phyloP scores from a whole-genome alignment of 139 green algal species.

The Chlamydomonas eustigma region DNA sequence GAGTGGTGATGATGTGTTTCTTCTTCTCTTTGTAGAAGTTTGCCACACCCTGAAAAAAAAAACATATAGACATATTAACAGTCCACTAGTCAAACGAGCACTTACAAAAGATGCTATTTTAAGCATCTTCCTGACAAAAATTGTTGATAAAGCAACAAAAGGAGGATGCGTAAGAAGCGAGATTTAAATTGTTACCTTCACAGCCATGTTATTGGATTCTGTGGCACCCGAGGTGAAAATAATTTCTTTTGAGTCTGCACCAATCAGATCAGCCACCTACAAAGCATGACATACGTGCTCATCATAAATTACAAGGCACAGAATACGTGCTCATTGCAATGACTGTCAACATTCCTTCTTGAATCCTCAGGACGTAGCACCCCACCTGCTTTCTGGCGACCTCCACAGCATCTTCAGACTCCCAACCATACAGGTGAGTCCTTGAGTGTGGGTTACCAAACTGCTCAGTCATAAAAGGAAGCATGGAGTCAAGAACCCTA shows the following conservation, averaged over 20 bases:
- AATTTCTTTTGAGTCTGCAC: constrained; percentile 95
- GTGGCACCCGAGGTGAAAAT: constrained; percentile 97
- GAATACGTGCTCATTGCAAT: too few species aligned
- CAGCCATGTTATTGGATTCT: constrained; percentile 95
- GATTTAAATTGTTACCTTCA: too few species aligned
- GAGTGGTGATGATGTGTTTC: constrained; percentile 93
- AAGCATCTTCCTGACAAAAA: too few species aligned
- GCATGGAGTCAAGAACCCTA: constrained; percentile 92
- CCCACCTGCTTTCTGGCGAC: constrained; percentile 68
- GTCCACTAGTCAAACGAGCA: background rate
- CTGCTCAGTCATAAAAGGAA: constrained; percentile 81
- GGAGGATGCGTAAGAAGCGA: too few species aligned
- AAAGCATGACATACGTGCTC: background rate
- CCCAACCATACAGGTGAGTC: constrained; percentile 97
- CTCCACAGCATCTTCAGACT: constrained; percentile 93
- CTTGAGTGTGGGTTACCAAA: constrained; percentile 97
- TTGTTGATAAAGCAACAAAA: too few species aligned
- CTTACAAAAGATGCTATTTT: too few species aligned
- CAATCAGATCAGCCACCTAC: constrained; percentile 84
- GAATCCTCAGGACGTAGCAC: background rate
- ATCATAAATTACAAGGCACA: background rate
- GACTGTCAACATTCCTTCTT: background rate
- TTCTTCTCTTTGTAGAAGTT: constrained; percentile 94
- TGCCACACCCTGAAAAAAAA: constrained; percentile 66
- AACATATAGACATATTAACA: background rate